phyloP scores from a whole-genome alignment of 1,284 basidiomycete species.

The Irpex sp. region DNA sequence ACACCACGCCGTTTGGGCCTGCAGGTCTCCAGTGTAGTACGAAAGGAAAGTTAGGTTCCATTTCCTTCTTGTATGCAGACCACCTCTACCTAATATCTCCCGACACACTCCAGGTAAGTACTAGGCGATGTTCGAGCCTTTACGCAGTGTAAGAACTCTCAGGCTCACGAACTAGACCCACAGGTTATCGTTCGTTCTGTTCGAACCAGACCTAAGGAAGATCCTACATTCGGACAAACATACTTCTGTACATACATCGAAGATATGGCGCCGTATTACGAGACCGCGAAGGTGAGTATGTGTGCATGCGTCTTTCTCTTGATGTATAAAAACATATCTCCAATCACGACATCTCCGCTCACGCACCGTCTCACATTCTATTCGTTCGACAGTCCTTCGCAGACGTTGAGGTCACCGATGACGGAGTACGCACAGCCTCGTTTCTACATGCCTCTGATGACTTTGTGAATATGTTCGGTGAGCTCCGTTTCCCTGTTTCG shows the following conservation, averaged over 20 bases:
- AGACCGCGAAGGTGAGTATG: conserved; percentile 71
- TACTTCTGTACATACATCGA: not conserved
- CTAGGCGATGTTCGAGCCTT: not conserved
- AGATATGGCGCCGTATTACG: conserved; percentile 70
- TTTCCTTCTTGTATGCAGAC: not conserved
- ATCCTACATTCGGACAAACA: not conserved
- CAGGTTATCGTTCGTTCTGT: not conserved
- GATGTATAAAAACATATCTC: not conserved
- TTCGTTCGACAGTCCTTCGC: conserved; percentile 67
- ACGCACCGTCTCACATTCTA: not conserved
- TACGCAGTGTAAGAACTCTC: not conserved
- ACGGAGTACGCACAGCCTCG: conserved; percentile 77
- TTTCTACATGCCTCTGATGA: conserved; percentile 93
- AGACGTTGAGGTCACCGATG: conserved; percentile 75
- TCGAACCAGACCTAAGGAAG: not conserved
- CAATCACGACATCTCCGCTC: not conserved
- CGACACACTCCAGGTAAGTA: not conserved
- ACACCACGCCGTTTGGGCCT: not conserved
- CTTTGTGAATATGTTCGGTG: conserved; percentile 88
- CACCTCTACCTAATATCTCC: not conserved
- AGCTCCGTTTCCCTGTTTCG: conserved; percentile 19
- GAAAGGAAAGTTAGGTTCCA: not conserved
- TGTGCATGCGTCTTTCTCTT: not conserved
- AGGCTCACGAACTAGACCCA: not conserved
- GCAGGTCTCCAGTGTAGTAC: not conserved